Percentiles rank a stretch among this genome's conserved stretches.
These are phyloP conservation scores for Podospora pseudocomata DNA, from an alignment of 495 filamentous ascomycete species.

Conservation along the genomic window DNA sequence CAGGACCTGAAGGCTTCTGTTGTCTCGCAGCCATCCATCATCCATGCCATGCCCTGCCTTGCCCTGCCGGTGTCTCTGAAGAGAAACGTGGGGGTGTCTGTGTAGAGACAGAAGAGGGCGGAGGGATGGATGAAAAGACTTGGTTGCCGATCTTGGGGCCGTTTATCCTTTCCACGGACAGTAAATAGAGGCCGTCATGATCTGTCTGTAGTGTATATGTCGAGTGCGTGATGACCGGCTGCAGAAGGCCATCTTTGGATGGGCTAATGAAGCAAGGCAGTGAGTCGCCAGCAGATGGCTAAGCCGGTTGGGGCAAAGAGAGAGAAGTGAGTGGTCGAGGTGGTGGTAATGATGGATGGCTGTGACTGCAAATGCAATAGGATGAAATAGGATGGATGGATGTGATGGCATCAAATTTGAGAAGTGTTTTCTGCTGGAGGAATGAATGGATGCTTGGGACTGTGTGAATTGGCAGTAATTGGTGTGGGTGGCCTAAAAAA, in stretches of 20 bases:
- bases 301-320: constrained; percentile 16
- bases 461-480: constrained; percentile 5
- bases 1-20: background rate
- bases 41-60: no score
- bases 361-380: background rate
- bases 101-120: background rate
- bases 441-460: background rate
- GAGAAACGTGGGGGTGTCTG: background rate
- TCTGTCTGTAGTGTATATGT: background rate
- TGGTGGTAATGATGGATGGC: background rate
- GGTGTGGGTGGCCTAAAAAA: constrained; percentile 1
- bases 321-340: background rate
- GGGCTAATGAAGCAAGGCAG: constrained; percentile 1
- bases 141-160: background rate
- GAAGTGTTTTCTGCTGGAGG: no score
- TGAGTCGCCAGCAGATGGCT: constrained; percentile 8
- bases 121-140: background rate
- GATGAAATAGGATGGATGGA: background rate
- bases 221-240: constrained; percentile 7
- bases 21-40: background rate
- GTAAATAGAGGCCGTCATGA: background rate
- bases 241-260: constrained; percentile 16
- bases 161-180: background rate
- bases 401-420: background rate
- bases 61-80: background rate